phyloP scores from a whole-genome alignment of 305 asterid genomes.

The Fraxinus angustifolia region DNA sequence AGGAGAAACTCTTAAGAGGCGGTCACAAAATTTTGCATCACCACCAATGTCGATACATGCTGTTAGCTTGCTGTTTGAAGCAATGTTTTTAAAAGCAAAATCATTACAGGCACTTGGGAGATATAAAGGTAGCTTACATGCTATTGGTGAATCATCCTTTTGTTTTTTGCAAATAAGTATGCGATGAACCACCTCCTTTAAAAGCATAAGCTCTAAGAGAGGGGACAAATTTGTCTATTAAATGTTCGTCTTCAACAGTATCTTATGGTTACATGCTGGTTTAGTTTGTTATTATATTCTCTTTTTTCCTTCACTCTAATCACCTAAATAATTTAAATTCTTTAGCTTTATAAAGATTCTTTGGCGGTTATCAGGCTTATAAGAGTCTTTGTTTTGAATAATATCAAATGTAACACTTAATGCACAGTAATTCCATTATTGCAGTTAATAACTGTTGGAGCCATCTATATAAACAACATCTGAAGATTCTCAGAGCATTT shows the following conservation, averaged over 20 bases:
- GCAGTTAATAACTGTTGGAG: constrained; percentile 1
- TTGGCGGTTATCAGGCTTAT: constrained; percentile 9
- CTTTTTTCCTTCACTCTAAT: neutral
- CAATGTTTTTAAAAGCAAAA: constrained; percentile 74
- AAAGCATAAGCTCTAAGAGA: neutral
- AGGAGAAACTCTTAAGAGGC: constrained; percentile 55
- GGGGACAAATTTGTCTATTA: neutral
- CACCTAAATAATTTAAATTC: neutral
- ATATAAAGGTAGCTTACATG: constrained; percentile 59
- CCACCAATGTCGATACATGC: constrained; percentile 80
- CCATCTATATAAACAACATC: neutral
- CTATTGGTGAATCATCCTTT: constrained; percentile 4
- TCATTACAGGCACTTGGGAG: constrained; percentile 78
- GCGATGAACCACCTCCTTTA: neutral
- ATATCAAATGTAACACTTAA: neutral
- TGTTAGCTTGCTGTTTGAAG: constrained; percentile 79
- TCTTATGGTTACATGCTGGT: neutral
- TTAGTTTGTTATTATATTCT: constrained; percentile 1
- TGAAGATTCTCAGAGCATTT: neutral
- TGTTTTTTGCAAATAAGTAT: neutral
- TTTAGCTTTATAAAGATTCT: neutral
- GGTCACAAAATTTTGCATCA: constrained; percentile 42
- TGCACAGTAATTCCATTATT: neutral
- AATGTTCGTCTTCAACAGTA: neutral
- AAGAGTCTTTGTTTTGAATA: neutral